Base-by-base conservation (phyloP, 805 yeast genomes). In the Hanseniaspora mollemarum region DNA sequence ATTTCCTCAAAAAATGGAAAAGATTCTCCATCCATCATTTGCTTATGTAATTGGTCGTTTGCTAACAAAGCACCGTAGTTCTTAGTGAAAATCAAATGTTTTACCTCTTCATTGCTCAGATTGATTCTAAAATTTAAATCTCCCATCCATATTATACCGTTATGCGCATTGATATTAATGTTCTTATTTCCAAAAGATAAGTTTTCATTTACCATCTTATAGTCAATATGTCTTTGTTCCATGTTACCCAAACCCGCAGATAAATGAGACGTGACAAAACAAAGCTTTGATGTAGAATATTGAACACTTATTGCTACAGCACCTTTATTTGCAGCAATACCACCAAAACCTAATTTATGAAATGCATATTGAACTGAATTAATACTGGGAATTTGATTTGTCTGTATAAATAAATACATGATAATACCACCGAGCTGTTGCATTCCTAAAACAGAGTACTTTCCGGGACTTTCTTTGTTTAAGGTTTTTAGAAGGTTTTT, bases 311-410 rank as follows among this genome's bases (percentile, higher is more conserved):
- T 76, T 0, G 83, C 81, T 40, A 84, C 77, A 1, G 85, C 94
- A 3, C 95, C 95, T 62, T 86, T 80, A 58, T 80, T 80, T 0
- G 76, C 82, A 52, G 94, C 80, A 66, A 87, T 80, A 5, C 98
- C 98, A 29, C 95, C 94, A 46, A 90, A 73, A 0, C 98, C 98
- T 0, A 97, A 88, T 59, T 90, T 90, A 58, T 86, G 88, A 35
- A 80, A 75, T 32, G 82, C 75, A 1, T 88, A 80, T 58, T 80
- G 83, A 25, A 87, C 71, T 44, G 77, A 74, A 38, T 76, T 72
- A 31, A 87, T 73, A 44, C 73, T 69, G 10, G 71, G 67, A 4
- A 75, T 60, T 52, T 77, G 75, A 1, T 70, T 63, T 38, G 76
- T 76, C 54, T 76, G 77, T 4, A 80, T 76, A 62, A 80, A 88